A percentile compares a stretch with the other conserved stretches of the same genome.
These are phyloP conservation scores for Aspergillus brasiliensis DNA, from an alignment of 2,329 filamentous ascomycete species.

Conservation along the genomic window DNA sequence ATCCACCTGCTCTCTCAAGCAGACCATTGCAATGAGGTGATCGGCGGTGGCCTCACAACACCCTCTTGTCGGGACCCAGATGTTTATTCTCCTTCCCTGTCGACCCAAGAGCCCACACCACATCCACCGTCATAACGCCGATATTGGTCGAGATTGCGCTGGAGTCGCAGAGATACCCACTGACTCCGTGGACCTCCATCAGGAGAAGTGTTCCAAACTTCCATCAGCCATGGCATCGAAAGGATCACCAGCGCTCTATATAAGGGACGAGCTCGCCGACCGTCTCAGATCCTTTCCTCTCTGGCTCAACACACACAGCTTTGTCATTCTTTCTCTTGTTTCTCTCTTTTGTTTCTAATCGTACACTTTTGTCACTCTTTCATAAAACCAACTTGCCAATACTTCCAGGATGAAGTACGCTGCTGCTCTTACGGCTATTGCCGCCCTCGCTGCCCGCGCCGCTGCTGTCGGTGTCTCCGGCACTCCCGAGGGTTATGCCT, in stretches of 20 bases:
- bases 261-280: neutral
- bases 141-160: neutral
- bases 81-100: slow-evolving; percentile 1
- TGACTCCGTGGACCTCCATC: neutral
- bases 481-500: slow-evolving; percentile 51
- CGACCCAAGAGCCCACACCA: neutral
- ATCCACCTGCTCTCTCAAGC: neutral
- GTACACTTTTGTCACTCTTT: slow-evolving; percentile 5
- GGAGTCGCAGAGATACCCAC: neutral
- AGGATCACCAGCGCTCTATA: neutral
- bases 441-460: slow-evolving; percentile 18
- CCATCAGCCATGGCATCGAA: neutral
- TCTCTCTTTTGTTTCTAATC: slow-evolving; percentile 3
- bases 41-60: slow-evolving; percentile 6
- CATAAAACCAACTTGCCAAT: neutral
- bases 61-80: neutral
- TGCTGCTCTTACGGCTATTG: slow-evolving; percentile 17
- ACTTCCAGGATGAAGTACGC: slow-evolving; percentile 22
- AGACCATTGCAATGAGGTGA: neutral
- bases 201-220: neutral
- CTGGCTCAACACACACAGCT: slow-evolving; percentile 2
- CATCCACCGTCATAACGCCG: neutral
- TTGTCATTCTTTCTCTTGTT: slow-evolving; percentile 6
- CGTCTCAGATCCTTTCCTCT: slow-evolving; percentile 5
- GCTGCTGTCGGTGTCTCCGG: slow-evolving; percentile 26